Evolutionary conservation across 2,329 filamentous ascomycete species (phyloP), one percentile per base, ranked within the genome.

Genomic region (Graphilbum fragrans): DNA sequence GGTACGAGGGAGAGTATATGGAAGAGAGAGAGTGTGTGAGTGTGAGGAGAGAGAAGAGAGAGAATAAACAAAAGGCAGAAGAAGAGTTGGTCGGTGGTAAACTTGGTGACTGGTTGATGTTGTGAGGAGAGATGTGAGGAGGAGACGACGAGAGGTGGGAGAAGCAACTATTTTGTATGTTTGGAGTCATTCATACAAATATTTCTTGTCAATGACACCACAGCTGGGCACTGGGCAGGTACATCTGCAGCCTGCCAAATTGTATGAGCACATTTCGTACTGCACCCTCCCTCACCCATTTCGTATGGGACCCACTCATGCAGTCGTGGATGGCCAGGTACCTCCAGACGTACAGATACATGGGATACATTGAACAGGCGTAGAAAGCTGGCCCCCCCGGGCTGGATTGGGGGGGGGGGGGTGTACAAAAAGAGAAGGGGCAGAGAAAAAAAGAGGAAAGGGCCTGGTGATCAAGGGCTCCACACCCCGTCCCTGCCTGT

Each of bases 151-250:
- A n/a, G n/a, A n/a, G n/a, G 36, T 45, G 45, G 47, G 47, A 45
- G 47, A 41, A 44, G 47, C 43, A 42, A 31, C 41, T 40, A 32
- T 45, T 49, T 49, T 49, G 47, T 49, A 49, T 47, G 43, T 49
- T 41, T 45, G 38, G 39, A 41, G 34, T 31, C 31, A 43, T 37
- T 41, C 38, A 40, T 37, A 37, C 25, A 23, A 35, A 37, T 31
- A 8, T 32, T 19, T 18, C 23, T 33, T 35, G 34, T 22, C 38
- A 39, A 34, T 36, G 37, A 43, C 39, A 37, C 41, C 31, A 39
- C 25, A 27, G 31, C 29, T 38, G 38, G 36, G 8, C 29, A 27
- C 23, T 31, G 14, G 8, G 11, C 12, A 7, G 29, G 29, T 31
- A 31, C 29, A 10, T 31, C 23, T 12, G 27, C 37, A 27, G 43